Percentiles rank a stretch among this genome's conserved stretches.
Conservation (phyloP, 768 basidiomycete genomes). For the Favolaschia claudopus region DNA sequence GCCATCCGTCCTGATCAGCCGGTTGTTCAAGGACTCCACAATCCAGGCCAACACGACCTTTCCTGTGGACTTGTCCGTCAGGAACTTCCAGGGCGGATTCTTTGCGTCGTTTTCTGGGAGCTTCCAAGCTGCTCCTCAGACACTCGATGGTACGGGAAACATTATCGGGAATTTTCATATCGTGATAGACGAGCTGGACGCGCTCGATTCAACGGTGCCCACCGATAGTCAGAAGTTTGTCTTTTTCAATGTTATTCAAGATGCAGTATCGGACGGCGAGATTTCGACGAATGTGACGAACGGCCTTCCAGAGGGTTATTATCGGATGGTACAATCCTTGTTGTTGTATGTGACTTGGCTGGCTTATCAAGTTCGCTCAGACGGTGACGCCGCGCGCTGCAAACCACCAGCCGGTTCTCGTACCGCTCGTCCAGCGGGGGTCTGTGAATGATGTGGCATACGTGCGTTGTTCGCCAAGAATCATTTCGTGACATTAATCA, state of each 20-base stretch:
- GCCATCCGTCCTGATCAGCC: slow-evolving; percentile 61
- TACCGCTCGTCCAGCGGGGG: slow-evolving; percentile 48
- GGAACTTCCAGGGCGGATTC: slow-evolving; percentile 56
- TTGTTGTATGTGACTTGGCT: slow-evolving; percentile 13
- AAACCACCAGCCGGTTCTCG: slow-evolving; percentile 44
- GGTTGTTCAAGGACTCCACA: slow-evolving; percentile 53
- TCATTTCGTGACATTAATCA: too few relatives aligned
- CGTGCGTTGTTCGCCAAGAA: too few relatives aligned
- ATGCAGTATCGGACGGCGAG: slow-evolving; percentile 52
- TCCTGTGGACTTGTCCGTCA: slow-evolving; percentile 57
- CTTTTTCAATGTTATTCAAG: slow-evolving; percentile 63
- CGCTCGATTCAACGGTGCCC: slow-evolving; percentile 56
- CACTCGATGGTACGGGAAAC: slow-evolving; percentile 54
- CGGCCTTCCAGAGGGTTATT: slow-evolving; percentile 55
- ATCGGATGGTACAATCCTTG: slow-evolving; percentile 42
- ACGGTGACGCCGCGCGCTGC: slow-evolving; percentile 19
- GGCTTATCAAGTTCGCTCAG: background rate
- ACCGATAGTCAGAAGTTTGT: slow-evolving; percentile 60
- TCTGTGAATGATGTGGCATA: slow-evolving; percentile 49
- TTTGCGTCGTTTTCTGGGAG: slow-evolving; percentile 58
- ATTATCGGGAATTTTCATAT: slow-evolving; percentile 71
- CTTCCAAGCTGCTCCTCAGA: slow-evolving; percentile 63
- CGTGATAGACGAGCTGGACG: slow-evolving; percentile 60
- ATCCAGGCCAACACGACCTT: slow-evolving; percentile 57
- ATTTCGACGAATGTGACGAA: slow-evolving; percentile 56